These are phyloP conservation scores for Silene latifolia DNA, from an alignment of 148 eudicot genomes.

Conservation along the genomic window DNA sequence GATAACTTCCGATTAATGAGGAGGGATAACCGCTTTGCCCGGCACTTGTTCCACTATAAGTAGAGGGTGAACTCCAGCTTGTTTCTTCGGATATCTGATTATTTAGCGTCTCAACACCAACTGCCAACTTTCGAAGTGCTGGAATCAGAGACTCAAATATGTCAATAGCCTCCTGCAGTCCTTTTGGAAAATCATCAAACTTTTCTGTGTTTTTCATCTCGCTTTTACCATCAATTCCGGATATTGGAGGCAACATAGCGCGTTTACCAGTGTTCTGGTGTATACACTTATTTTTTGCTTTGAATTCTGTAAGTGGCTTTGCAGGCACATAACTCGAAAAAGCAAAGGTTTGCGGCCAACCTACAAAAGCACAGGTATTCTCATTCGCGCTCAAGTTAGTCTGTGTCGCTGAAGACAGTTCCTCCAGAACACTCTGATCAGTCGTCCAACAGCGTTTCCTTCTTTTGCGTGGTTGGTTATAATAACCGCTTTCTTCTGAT, in stretches of 20 bases:
- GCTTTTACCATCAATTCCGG: slow-evolving; percentile 6
- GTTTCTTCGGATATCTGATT: slow-evolving; percentile 30
- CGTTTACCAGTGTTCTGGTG: too few relatives aligned
- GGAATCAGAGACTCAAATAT: slow-evolving; percentile 45
- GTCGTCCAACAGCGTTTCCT: slow-evolving; percentile 4
- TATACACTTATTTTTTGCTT: slow-evolving; percentile 1
- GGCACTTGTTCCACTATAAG: slow-evolving; percentile 26
- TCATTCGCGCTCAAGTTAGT: not conserved
- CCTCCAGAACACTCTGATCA: slow-evolving; percentile 5
- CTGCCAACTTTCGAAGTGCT: slow-evolving; percentile 30
- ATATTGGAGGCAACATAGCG: not conserved
- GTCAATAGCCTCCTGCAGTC: slow-evolving; percentile 43
- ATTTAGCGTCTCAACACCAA: slow-evolving; percentile 8
- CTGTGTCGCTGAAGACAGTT: not conserved
- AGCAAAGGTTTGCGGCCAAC: slow-evolving; percentile 3
- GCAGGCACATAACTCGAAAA: not conserved
- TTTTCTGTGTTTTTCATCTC: slow-evolving; percentile 1
- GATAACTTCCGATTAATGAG: slow-evolving; percentile 4
- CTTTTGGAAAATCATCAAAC: slow-evolving; percentile 28
- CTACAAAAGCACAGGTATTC: not conserved
- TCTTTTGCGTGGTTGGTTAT: slow-evolving; percentile 15
- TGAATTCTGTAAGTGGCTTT: not conserved
- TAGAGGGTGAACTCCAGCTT: slow-evolving; percentile 19
- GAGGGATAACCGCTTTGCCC: not conserved
- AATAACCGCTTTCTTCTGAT: slow-evolving; percentile 16